These are phyloP conservation scores for Lachancea quebecensis DNA, from an alignment of 805 yeast species.

Conservation along the genomic window DNA sequence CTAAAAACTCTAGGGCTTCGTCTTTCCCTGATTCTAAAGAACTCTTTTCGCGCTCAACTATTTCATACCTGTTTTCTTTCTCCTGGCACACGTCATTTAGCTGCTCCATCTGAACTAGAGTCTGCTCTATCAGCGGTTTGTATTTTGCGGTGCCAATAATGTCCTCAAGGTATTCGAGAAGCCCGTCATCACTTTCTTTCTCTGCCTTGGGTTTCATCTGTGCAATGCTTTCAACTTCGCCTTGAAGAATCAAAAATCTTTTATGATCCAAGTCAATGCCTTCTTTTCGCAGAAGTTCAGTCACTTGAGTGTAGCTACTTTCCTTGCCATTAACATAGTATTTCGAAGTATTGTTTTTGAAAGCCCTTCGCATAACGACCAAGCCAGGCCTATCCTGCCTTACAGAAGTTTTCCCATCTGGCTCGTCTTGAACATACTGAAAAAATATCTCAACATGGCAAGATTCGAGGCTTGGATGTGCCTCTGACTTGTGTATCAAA, in stretches of 20 bases:
- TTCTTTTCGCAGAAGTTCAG: conserved; percentile 60
- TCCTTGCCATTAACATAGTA: conserved; percentile 66
- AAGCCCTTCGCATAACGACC: conserved; percentile 75
- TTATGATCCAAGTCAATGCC: conserved; percentile 95
- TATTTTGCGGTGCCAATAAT: conserved; percentile 91
- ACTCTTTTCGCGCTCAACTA: conserved; percentile 71
- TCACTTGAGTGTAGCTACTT: conserved; percentile 74
- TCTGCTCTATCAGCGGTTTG: conserved; percentile 66
- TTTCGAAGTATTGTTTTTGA: conserved; percentile 64
- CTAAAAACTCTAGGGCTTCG: conserved; percentile 60
- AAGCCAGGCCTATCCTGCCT: conserved; percentile 50
- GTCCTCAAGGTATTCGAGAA: conserved; percentile 90
- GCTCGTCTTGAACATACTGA: conserved; percentile 61
- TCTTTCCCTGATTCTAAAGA: conserved; percentile 56
- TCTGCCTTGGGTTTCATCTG: conserved; percentile 99
- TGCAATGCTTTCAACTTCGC: conserved; percentile 97
- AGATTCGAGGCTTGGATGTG: conserved; percentile 52
- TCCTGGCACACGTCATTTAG: conserved; percentile 75
- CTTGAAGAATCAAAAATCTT: conserved; percentile 88
- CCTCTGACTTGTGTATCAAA: conserved; percentile 84
- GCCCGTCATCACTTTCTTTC: conserved; percentile 83
- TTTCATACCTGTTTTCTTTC: conserved; percentile 69
- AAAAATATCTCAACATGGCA: conserved; percentile 93
- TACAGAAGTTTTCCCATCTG: conserved; percentile 37
- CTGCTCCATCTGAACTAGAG: conserved; percentile 54